Percentiles rank a stretch among this genome's conserved stretches.
phyloP scores from a whole-genome alignment of 805 yeast species.

The Sporopachydermia quercuum region DNA sequence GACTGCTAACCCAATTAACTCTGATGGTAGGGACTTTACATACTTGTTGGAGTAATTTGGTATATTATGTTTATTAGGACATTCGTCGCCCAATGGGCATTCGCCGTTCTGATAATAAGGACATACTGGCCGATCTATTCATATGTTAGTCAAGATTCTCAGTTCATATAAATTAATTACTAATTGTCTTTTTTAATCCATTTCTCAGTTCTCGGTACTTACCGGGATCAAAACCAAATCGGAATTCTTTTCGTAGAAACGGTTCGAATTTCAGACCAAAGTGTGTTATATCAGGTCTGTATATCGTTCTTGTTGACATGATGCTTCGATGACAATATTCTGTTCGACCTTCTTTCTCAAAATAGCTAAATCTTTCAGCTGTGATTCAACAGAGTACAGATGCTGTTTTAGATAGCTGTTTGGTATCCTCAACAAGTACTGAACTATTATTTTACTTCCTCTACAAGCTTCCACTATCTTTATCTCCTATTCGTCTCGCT shows the following conservation, averaged over 20 bases:
- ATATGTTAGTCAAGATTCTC: slow-evolving; percentile 27
- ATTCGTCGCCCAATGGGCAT: slow-evolving; percentile 76
- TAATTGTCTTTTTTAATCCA: not conserved
- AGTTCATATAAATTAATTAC: slow-evolving; percentile 10
- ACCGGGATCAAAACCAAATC: slow-evolving; percentile 65
- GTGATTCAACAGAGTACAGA: too few species aligned
- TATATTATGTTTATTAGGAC: slow-evolving; percentile 76
- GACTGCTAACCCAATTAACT: not conserved
- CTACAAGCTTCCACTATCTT: too few species aligned
- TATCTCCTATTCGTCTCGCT: too few species aligned
- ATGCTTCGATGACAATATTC: not conserved
- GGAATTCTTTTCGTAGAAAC: slow-evolving; percentile 63
- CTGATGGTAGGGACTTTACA: slow-evolving; percentile 2
- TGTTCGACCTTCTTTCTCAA: too few species aligned
- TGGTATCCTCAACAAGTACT: too few species aligned
- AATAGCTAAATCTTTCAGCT: too few species aligned
- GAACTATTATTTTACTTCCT: too few species aligned
- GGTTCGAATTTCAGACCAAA: slow-evolving; percentile 59
- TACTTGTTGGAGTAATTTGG: slow-evolving; percentile 45
- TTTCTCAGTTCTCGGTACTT: not conserved
- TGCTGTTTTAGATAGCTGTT: too few species aligned
- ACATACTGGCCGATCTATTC: slow-evolving; percentile 71
- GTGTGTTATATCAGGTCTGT: not conserved
- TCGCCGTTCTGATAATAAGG: slow-evolving; percentile 51
- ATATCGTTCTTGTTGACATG: not conserved